Evolutionary conservation across 108 stramenopile genomes (phyloP).

Genomic region (Bacterosira constricta): DNA sequence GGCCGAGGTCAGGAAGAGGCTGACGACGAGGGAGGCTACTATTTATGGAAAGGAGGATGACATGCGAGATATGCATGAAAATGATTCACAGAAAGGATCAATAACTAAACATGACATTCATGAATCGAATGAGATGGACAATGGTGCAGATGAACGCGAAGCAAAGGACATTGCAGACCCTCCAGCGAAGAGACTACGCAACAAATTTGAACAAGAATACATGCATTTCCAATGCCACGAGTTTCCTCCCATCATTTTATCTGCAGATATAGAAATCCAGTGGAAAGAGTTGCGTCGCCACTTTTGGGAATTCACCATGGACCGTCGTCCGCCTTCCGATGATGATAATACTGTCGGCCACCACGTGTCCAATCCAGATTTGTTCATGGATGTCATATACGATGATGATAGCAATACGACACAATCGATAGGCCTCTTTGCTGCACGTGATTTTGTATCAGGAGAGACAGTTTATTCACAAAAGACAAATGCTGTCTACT

Average conservation of each 20-base stretch:
- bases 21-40: not conserved
- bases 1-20: not conserved
- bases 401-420: not conserved
- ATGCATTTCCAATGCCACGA: not conserved
- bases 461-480: not conserved
- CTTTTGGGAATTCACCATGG: conserved; percentile 1
- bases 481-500: not conserved
- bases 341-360: not conserved
- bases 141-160: not conserved
- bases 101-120: too few species aligned
- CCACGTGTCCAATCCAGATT: not conserved
- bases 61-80: not conserved
- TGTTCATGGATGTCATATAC: not conserved
- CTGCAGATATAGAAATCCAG: not conserved
- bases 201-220: not conserved
- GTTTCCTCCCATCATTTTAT: not conserved
- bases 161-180: not conserved
- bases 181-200: too few species aligned
- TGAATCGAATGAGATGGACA: not conserved
- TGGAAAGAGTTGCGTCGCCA: not conserved
- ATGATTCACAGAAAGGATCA: too few species aligned
- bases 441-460: not conserved
- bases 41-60: not conserved
- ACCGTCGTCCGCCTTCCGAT: not conserved
- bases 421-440: not conserved